Evolutionary conservation across 306 rosid species (phyloP).

Genomic region (Neltuma alba): DNA sequence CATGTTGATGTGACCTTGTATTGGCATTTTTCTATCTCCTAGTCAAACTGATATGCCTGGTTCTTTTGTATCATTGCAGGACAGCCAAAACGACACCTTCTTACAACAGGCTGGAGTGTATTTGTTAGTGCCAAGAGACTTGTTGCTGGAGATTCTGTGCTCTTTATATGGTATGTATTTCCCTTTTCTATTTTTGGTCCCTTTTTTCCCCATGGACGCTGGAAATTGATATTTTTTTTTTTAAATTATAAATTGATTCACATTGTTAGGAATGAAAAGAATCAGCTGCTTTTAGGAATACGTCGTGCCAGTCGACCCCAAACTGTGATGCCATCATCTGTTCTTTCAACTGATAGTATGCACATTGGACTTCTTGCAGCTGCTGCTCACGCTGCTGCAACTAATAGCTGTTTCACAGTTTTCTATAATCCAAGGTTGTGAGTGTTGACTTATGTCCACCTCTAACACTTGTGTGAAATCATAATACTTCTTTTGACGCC

Average conservation of each 20-base stretch:
- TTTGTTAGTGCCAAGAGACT: conserved; percentile 97
- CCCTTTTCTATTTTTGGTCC: conserved; percentile 2
- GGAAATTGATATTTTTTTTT: conserved; percentile 5
- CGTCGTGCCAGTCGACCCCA: conserved; percentile 88
- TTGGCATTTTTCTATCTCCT: background rate
- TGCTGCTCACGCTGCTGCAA: conserved; percentile 95
- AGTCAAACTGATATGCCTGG: conserved; percentile 30
- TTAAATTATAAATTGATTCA: conserved; percentile 25
- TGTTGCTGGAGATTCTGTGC: conserved; percentile 93
- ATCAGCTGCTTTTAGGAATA: conserved; percentile 90
- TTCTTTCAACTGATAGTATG: conserved; percentile 94
- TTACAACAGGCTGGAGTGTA: conserved; percentile 95
- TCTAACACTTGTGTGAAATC: conserved; percentile 17
- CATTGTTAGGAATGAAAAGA: conserved; percentile 78
- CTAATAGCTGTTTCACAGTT: conserved; percentile 89
- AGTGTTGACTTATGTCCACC: conserved; percentile 28
- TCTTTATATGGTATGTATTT: conserved; percentile 80
- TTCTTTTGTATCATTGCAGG: conserved; percentile 61
- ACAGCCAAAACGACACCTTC: conserved; percentile 96
- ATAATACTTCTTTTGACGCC: conserved; percentile 36
- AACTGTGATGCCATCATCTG: conserved; percentile 93
- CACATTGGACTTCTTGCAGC: conserved; percentile 98
- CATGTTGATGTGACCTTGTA: background rate
- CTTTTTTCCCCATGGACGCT: conserved; percentile 15
- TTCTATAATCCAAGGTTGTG: conserved; percentile 87